Percentiles rank a stretch among this genome's conserved stretches.
Conservation (phyloP, 371 early-diverging fungal genomes). For the Paraphysoderma sedebokerense region DNA sequence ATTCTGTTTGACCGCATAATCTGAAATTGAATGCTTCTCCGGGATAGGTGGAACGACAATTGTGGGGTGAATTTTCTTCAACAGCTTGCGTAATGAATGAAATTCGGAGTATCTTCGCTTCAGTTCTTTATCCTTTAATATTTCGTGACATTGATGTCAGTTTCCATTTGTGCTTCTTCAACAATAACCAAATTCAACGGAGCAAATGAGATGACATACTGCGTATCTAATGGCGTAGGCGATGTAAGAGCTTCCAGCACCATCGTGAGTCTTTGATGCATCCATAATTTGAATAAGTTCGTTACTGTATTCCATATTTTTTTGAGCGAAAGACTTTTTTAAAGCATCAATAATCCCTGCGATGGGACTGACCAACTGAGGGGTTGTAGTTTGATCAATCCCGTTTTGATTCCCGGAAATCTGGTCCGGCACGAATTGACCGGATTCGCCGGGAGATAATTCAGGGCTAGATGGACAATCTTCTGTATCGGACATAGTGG, state of each 20-base stretch:
- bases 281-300: not conserved
- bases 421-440: no score
- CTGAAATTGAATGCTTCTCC: constrained; percentile 78
- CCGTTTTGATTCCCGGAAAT: no score
- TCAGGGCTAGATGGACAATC: no score
- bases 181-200: not conserved
- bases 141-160: not conserved
- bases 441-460: no score
- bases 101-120: constrained; percentile 87
- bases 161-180: constrained; percentile 1
- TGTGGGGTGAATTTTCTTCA: constrained; percentile 59
- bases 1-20: constrained; percentile 62
- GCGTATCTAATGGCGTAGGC: constrained; percentile 19
- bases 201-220: constrained; percentile 8
- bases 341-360: no score
- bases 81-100: constrained; percentile 57
- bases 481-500: no score
- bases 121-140: constrained; percentile 10
- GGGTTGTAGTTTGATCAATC: no score
- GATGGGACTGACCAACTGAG: no score
- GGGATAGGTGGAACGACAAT: constrained; percentile 85
- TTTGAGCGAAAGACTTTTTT: no score
- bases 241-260: constrained; percentile 17
- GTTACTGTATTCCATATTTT: not conserved
- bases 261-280: constrained; percentile 13